Conservation (phyloP, 345 rosid species). For the Arabidopsis thaliana region TAIR10.1 NC_003075.7:14868001-14868500, state of each 20-base stretch:
- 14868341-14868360: constrained; percentile 41
- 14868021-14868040: constrained; percentile 73
- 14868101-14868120: constrained; percentile 66
- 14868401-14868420: constrained; percentile 95
- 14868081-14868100: constrained; percentile 49
- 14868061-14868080: constrained; percentile 68
- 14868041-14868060: constrained; percentile 46
- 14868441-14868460: constrained; percentile 91
- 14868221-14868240: constrained; percentile 56
- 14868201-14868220: constrained; percentile 84
- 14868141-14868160: constrained; percentile 38
- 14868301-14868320: constrained; percentile 32
- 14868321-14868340: constrained; percentile 46
- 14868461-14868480: constrained; percentile 67
- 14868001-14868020: constrained; percentile 76
- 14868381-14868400: constrained; percentile 49
- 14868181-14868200: constrained; percentile 89
- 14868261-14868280: constrained; percentile 42
- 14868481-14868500: constrained; percentile 36
- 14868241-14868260: constrained; percentile 41
- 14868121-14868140: constrained; percentile 42
- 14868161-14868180: constrained; percentile 37
- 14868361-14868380: constrained; percentile 40
- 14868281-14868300: constrained; percentile 74
- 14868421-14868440: constrained; percentile 92